Evolutionary conservation across 208 protist genomes (phyloP).

Genomic region (Herpetomonas tarakana): DNA sequence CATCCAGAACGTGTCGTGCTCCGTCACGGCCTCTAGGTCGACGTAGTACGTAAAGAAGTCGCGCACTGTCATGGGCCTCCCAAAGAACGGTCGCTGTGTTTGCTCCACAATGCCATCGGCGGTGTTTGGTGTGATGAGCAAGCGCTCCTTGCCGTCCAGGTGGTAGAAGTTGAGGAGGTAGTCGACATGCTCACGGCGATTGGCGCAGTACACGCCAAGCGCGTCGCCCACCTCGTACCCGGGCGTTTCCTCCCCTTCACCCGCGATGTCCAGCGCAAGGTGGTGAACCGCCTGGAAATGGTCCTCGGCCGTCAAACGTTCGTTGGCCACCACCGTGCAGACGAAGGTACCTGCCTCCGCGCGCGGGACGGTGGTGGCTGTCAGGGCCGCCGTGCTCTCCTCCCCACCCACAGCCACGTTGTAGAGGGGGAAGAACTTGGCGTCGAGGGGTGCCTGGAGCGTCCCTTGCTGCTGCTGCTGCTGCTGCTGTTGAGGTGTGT

Average conservation of each 20-base stretch:
- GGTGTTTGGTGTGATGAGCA: conserved; percentile 45
- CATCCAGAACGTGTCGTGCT: conserved; percentile 80
- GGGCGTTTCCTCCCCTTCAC: background rate
- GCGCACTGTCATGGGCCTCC: conserved; percentile 36
- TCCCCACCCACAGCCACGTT: conserved; percentile 12
- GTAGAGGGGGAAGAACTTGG: conserved; percentile 27
- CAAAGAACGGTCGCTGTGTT: conserved; percentile 50
- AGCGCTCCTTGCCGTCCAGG: conserved; percentile 30
- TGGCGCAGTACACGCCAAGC: conserved; percentile 71
- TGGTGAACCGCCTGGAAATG: conserved; percentile 75
- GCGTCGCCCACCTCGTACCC: conserved; percentile 76
- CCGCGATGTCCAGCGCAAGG: conserved; percentile 24
- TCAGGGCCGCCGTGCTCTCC: background rate
- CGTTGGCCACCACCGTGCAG: conserved; percentile 36
- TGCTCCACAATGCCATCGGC: conserved; percentile 49
- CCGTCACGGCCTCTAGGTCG: conserved; percentile 75
- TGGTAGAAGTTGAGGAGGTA: conserved; percentile 36
- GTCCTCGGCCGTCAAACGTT: conserved; percentile 46
- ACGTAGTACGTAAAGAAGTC: conserved; percentile 63
- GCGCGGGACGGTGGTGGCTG: background rate
- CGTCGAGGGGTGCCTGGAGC: conserved; percentile 13
- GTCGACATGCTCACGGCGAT: conserved; percentile 48
- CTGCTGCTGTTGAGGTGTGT: background rate
- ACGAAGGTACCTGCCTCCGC: conserved; percentile 32
- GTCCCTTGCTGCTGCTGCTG: background rate